Base-by-base conservation (phyloP, 2,329 filamentous ascomycete species). In the Fusarium illudens region DNA sequence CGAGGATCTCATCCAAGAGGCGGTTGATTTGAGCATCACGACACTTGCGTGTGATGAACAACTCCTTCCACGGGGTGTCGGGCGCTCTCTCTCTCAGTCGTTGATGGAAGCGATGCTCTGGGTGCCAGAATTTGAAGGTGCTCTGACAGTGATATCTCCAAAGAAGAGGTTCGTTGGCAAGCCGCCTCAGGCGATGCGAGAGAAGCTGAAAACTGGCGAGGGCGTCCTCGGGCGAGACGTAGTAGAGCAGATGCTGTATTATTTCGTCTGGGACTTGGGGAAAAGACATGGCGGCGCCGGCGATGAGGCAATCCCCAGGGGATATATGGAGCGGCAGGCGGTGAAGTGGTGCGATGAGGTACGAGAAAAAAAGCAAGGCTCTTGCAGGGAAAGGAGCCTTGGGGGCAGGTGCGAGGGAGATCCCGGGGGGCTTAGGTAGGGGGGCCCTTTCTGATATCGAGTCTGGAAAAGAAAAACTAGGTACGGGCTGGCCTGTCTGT, bases 181-280 rank as follows among this genome's bases (percentile, higher is more conserved):
- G 82, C 49, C 83, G 82, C 71, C 88, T 82, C 71, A 95, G 85
- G 61, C 88, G 87, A 69, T 82, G 87, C 20, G 87, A 92, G 11
- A 91, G 83, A 25, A 79, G 76, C 65, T 87, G 83, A 34, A 89
- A 72, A 58, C 73, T 78, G 13, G 69, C 55, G 36, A 89, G 77
- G 50, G 83, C 84, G 63, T 90, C 84, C 59, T 83, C 82, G 69
- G 85, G 90, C 74, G 79, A 87, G 75, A 80, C 77, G 75, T 89
- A 89, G 65, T 85, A 84, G 69, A 97, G 84, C 69, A 98, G 91
- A 55, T 90, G 86, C 75, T 93, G 89, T 72, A 98, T 84, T 66
- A 98, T 87, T 82, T 99, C 96, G 78, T 95, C 92, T 37, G 94
- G 94, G 33, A 96, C 83, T 56, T 76, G 71, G 36, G 81, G 76